phyloP scores from a whole-genome alignment of 257 asterid genomes.

The Hygrophila difformis region DNA sequence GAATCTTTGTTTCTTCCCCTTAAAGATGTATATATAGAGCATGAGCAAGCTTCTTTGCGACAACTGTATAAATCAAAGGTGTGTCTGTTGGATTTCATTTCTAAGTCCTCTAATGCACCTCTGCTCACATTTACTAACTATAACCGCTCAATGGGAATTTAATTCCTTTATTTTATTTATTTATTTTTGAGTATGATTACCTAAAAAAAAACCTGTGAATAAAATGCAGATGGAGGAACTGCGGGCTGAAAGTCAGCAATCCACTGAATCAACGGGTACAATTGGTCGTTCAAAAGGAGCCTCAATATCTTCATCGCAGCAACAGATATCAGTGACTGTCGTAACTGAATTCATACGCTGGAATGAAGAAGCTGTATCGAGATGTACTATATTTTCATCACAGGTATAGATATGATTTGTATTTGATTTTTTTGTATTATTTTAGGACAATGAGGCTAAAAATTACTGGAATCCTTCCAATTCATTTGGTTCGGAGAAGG shows the following conservation, averaged over 20 bases:
- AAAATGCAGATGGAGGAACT: conserved; percentile 81
- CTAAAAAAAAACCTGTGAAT: conserved; percentile 10
- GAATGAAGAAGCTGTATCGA: conserved; percentile 94
- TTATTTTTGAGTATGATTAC: not conserved
- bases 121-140: conserved; percentile 15
- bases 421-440: no score
- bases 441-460: no score
- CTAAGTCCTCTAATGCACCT: not conserved
- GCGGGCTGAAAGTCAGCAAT: conserved; percentile 67
- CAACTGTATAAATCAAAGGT: conserved; percentile 94
- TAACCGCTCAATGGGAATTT: no score
- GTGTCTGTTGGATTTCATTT: not conserved
- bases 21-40: conserved; percentile 81
- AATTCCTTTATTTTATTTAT: no score
- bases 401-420: conserved; percentile 43
- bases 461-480: no score
- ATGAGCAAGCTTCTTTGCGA: conserved; percentile 89
- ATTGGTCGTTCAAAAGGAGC: conserved; percentile 98
- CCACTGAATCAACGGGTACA: conserved; percentile 75
- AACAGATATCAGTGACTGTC: conserved; percentile 87
- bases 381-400: conserved; percentile 72
- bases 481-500: no score
- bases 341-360: conserved; percentile 97
- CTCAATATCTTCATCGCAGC: conserved; percentile 70
- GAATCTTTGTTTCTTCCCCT: conserved; percentile 92